Conservation (phyloP, 768 basidiomycete species). For the Cyclocybe aegerita region DNA sequence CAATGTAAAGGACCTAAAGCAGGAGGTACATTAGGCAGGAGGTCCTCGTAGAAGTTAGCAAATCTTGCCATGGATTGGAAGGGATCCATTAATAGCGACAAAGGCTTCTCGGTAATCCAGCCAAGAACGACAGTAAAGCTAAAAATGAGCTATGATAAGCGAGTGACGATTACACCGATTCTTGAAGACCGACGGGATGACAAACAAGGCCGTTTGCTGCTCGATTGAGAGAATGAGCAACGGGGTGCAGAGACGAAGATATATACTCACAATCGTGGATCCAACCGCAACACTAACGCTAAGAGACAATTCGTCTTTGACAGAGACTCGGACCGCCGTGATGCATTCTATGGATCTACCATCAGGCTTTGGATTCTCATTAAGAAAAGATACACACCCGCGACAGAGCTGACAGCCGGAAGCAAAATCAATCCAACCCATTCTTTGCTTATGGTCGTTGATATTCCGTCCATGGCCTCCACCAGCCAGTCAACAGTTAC, state of each 20-base stretch:
- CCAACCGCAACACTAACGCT: slow-evolving; percentile 85
- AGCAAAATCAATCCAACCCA: slow-evolving; percentile 90
- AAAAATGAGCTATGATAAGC: not conserved
- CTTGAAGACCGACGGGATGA: slow-evolving; percentile 36
- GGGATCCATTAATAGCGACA: slow-evolving; percentile 84
- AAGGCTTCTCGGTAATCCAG: slow-evolving; percentile 79
- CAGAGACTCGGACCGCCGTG: slow-evolving; percentile 87
- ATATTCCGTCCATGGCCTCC: slow-evolving; percentile 79
- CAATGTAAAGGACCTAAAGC: slow-evolving; percentile 44
- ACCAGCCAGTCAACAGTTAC: slow-evolving; percentile 71
- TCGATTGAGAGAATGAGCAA: not conserved
- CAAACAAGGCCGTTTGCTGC: slow-evolving; percentile 63
- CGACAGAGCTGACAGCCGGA: slow-evolving; percentile 79
- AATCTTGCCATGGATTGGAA: slow-evolving; percentile 63
- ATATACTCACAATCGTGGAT: slow-evolving; percentile 61
- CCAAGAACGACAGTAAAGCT: slow-evolving; percentile 76
- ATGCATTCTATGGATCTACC: slow-evolving; percentile 63
- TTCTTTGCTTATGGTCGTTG: slow-evolving; percentile 71
- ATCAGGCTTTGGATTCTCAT: not conserved
- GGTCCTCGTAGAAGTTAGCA: slow-evolving; percentile 10
- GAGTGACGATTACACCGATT: not conserved
- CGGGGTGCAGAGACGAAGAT: not conserved
- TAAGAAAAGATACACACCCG: slow-evolving; percentile 43
- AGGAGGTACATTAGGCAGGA: not conserved
- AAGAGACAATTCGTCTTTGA: slow-evolving; percentile 78